phyloP scores from a whole-genome alignment of 768 basidiomycete species.

The Russula sp. region DNA sequence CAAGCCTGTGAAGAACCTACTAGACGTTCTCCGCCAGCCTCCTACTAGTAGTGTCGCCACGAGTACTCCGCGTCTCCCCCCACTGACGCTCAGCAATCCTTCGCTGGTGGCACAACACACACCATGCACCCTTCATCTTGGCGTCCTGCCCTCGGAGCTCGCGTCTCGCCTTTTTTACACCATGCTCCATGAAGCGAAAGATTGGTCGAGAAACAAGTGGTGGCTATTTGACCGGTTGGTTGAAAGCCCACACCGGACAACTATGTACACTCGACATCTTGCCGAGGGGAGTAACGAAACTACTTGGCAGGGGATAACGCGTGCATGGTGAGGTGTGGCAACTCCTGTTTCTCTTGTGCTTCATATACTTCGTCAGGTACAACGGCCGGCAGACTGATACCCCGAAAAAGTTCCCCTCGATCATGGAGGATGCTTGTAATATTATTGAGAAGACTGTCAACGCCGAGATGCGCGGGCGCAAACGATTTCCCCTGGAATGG shows the following conservation, averaged over 20 bases:
- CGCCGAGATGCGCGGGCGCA: conserved; percentile 55
- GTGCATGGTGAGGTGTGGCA: conserved; percentile 51
- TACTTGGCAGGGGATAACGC: conserved; percentile 66
- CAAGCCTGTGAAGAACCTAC: conserved; percentile 18
- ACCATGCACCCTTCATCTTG: conserved; percentile 68
- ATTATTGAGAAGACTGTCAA: conserved; percentile 68
- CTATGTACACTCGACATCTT: conserved; percentile 57
- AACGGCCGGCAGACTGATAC: conserved; percentile 61
- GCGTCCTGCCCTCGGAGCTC: conserved; percentile 65
- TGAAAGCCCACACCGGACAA: conserved; percentile 79
- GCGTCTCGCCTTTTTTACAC: conserved; percentile 70
- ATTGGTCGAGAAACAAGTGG: conserved; percentile 75
- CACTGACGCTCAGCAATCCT: conserved; percentile 57
- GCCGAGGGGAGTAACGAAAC: conserved; percentile 34
- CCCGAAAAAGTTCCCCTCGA: conserved; percentile 51
- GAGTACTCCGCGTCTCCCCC: conserved; percentile 40
- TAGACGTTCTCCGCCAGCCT: conserved; percentile 23
- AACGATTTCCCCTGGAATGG: conserved; percentile 67
- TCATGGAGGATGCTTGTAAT: conserved; percentile 75
- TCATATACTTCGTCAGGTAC: conserved; percentile 47
- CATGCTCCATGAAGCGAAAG: conserved; percentile 55
- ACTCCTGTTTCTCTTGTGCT: not conserved
- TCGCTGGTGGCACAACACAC: conserved; percentile 60
- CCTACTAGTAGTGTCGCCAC: conserved; percentile 1
- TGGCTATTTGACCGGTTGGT: conserved; percentile 79